A percentile compares a stretch with the other conserved stretches of the same genome.
These are phyloP conservation scores for Staphylotrichum tortipilum DNA, from an alignment of 495 filamentous ascomycete species.

Conservation along the genomic window DNA sequence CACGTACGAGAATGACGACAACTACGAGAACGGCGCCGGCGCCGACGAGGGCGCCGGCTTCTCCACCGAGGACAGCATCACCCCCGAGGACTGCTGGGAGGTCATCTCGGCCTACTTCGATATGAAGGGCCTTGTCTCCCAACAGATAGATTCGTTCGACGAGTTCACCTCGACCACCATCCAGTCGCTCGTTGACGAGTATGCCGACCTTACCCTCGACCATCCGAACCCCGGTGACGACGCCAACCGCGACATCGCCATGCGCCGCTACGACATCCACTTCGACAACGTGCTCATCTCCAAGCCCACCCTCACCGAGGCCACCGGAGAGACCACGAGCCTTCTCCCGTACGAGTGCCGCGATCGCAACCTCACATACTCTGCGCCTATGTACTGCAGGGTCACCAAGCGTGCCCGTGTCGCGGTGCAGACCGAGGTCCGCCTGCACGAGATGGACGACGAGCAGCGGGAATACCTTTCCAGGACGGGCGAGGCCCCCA, in stretches of 20 bases:
- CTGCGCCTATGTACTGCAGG: conserved; percentile 77
- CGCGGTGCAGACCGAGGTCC: conserved; percentile 64
- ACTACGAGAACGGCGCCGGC: conserved; percentile 46
- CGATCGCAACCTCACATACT: conserved; percentile 89
- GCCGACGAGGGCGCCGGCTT: conserved; percentile 68
- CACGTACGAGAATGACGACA: conserved; percentile 36
- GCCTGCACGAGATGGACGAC: conserved; percentile 51
- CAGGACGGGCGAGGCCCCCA: conserved; percentile 41
- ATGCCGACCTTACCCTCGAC: conserved; percentile 78
- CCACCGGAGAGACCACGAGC: conserved; percentile 72
- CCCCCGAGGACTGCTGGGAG: conserved; percentile 92
- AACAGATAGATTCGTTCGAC: conserved; percentile 97
- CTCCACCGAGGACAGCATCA: conserved; percentile 77
- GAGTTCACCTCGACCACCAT: conserved; percentile 90
- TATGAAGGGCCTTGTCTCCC: conserved; percentile 86
- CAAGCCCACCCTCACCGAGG: conserved; percentile 80
- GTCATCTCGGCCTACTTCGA: conserved; percentile 97
- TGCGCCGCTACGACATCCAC: conserved; percentile 86
- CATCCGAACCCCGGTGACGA: conserved; percentile 66
- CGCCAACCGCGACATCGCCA: conserved; percentile 63
- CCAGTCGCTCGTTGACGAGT: conserved; percentile 84
- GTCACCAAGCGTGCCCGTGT: conserved; percentile 72
- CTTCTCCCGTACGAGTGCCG: conserved; percentile 89
- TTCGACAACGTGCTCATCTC: conserved; percentile 80
- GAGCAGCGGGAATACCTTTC: conserved; percentile 46